Conservation (phyloP, 768 basidiomycete genomes). For the Trametes punicea region DNA sequence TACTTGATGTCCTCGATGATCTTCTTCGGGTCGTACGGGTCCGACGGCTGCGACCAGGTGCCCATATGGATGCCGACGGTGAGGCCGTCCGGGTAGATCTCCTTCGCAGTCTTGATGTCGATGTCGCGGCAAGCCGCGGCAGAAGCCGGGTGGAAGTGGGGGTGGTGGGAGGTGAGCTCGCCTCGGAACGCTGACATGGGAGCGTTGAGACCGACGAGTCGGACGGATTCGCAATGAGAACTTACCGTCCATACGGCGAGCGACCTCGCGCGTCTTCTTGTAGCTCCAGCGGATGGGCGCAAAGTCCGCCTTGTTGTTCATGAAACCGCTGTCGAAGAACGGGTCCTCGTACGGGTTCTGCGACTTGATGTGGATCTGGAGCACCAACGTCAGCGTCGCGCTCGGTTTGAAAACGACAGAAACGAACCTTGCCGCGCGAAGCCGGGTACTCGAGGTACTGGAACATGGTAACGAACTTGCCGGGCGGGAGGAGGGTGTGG, state of each 20-base stretch:
- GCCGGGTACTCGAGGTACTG: slow-evolving; percentile 76
- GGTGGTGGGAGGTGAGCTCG: slow-evolving; percentile 69
- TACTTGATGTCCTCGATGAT: slow-evolving; percentile 66
- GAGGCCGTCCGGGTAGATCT: slow-evolving; percentile 54
- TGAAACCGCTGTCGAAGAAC: slow-evolving; percentile 70
- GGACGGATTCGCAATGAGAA: too few relatives aligned
- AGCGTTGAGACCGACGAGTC: too few relatives aligned
- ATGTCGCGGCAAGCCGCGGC: slow-evolving; percentile 58
- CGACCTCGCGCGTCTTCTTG: slow-evolving; percentile 72
- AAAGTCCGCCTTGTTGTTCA: slow-evolving; percentile 77
- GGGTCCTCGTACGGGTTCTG: slow-evolving; percentile 61
- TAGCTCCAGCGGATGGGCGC: slow-evolving; percentile 75
- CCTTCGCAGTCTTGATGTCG: slow-evolving; percentile 65
- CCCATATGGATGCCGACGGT: slow-evolving; percentile 75
- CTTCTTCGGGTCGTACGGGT: slow-evolving; percentile 50
- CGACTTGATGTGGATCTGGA: slow-evolving; percentile 59
- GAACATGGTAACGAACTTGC: slow-evolving; percentile 74
- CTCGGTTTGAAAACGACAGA: not conserved
- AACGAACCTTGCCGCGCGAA: slow-evolving; percentile 61
- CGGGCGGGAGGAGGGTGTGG: slow-evolving; percentile 65
- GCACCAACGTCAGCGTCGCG: not conserved
- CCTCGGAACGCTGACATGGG: slow-evolving; percentile 64
- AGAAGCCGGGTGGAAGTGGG: slow-evolving; percentile 69
- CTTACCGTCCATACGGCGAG: slow-evolving; percentile 66
- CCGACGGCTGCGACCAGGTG: slow-evolving; percentile 59